Evolutionary conservation across 2,329 filamentous ascomycete genomes (phyloP).

Genomic region (Cryphonectria carpinicola): DNA sequence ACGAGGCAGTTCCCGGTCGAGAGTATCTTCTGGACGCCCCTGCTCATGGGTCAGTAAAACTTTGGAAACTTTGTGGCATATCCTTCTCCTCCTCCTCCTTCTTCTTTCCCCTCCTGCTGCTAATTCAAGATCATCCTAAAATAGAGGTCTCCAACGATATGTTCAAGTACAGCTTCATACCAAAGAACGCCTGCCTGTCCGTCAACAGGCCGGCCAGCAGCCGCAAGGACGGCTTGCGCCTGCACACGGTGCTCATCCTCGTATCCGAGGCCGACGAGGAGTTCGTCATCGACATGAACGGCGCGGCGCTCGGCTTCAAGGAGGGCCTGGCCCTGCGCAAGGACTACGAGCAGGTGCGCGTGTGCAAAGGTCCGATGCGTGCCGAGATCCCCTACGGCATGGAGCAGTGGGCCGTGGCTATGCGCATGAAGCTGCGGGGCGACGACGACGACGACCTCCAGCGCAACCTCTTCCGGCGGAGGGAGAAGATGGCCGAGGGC

Average conservation of each 20-base stretch:
- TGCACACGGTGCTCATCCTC: neutral
- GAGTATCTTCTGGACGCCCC: neutral
- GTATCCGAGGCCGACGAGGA: neutral
- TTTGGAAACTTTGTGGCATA: too few relatives aligned
- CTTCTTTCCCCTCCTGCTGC: neutral
- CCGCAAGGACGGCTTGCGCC: neutral
- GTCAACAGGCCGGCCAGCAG: neutral
- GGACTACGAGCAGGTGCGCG: neutral
- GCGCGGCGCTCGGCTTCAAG: neutral
- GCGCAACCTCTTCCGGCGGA: neutral
- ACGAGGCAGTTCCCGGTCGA: neutral
- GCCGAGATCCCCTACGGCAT: neutral
- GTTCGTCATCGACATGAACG: slow-evolving; percentile 8
- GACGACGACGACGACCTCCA: neutral
- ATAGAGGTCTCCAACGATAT: neutral
- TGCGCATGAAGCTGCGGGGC: neutral
- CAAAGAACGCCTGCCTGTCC: neutral
- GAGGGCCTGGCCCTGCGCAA: neutral
- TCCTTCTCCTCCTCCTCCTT: too few relatives aligned
- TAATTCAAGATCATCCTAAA: too few relatives aligned
- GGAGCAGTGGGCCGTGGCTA: neutral
- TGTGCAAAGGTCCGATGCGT: neutral
- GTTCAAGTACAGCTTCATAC: neutral
- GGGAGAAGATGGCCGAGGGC: neutral
- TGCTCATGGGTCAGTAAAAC: neutral